Evolutionary conservation across 768 basidiomycete species (phyloP), one percentile per base, ranked within the genome.

Genomic region (Kwoniella sp.): DNA sequence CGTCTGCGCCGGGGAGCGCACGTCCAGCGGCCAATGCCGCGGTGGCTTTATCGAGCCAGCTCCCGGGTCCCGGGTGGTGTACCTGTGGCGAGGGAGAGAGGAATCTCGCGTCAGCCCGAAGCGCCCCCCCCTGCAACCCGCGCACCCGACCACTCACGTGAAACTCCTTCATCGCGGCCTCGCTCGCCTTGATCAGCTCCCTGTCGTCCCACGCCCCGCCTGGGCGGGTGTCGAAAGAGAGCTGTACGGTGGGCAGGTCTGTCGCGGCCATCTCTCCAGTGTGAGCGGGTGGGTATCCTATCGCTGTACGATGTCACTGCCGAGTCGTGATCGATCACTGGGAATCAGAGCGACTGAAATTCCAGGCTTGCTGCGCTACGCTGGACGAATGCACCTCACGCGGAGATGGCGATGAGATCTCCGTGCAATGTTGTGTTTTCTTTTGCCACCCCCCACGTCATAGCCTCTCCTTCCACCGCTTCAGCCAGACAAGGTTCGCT

Each of bases 31-130:
- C 64, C 36, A 63, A 19, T 9, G 68, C 69, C 6, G 71, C 71
- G 5, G 68, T 71, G 4, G 63, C 62, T 43, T 73, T 71, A 40
- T 73, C 72, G 12, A 73, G 49, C 72, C 72, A 73, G 22, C 56
- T 46, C 20, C 70, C 70, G 2, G 65, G 64, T 27, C 70, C 70
- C 3, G 70, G 70, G 27, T 72, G 65, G 51, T 68, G 66, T 20
- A 57, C 19, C 66, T 71, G 39, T 26, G 22, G 14, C 22, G 3
- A 5, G 25, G 42, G 8, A 43, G 33, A 29, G 5, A 6, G 7
- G 15, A 19, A 31, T 11, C 12, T n/a, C 41, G 38, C 5, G 27
- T 25, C 29, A 40, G 37, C n/a, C n/a, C n/a, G n/a, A n/a, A n/a
- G n/a, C n/a, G n/a, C n/a, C n/a, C n/a, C n/a, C n/a, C n/a, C n/a